phyloP scores from a whole-genome alignment of 192 early-diverging fungal species.

The Oehlia diaphana region DNA sequence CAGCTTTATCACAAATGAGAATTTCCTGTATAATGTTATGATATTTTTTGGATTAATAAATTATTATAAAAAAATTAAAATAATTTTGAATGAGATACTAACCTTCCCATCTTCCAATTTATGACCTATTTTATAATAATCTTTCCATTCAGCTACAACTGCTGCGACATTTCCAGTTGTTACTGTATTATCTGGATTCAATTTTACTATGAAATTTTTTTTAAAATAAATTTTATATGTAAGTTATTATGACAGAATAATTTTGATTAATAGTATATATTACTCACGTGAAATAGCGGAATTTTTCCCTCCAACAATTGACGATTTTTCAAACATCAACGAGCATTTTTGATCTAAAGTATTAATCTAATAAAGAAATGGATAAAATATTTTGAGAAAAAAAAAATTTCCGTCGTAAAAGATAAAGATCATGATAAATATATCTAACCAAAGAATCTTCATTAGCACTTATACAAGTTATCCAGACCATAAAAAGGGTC shows the following conservation, averaged over 20 bases:
- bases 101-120: background rate
- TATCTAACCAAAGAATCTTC: background rate
- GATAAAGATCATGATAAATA: background rate
- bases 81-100: background rate
- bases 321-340: conserved; percentile 31
- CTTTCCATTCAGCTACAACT: conserved; percentile 41
- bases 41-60: background rate
- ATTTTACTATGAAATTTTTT: conserved; percentile 29
- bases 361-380: background rate
- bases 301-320: conserved; percentile 40
- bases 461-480: conserved; percentile 11
- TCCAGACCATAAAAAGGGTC: background rate
- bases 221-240: background rate
- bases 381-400: background rate
- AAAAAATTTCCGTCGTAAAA: too few species aligned
- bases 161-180: conserved; percentile 32
- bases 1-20: conserved; percentile 57
- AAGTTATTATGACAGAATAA: background rate
- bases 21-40: conserved; percentile 22
- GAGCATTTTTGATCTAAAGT: background rate
- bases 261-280: background rate
- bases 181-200: background rate
- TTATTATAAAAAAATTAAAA: background rate
- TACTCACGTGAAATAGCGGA: conserved; percentile 42
- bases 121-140: conserved; percentile 37